Percentiles rank a stretch among this genome's conserved stretches.
These are phyloP conservation scores for Hirschioporus abietinus DNA, from an alignment of 768 basidiomycete species.

Conservation along the genomic window DNA sequence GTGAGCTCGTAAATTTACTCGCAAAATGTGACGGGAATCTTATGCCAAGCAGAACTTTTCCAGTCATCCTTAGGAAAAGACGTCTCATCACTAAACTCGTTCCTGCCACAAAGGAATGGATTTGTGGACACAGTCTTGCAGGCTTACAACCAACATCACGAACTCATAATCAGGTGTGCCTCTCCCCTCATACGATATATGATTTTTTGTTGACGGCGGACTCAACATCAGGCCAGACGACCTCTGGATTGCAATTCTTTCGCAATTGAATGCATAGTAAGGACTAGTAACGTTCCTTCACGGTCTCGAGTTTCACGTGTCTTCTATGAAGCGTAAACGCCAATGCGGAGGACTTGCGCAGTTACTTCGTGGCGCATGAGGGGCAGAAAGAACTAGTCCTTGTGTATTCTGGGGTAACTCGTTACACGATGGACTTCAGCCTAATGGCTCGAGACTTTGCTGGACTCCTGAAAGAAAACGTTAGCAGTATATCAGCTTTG, in stretches of 20 bases:
- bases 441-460: slow-evolving; percentile 17
- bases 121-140: slow-evolving; percentile 28
- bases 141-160: slow-evolving; percentile 31
- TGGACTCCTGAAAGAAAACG: slow-evolving; percentile 10
- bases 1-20: background rate
- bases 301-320: background rate
- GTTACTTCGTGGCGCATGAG: slow-evolving; percentile 30
- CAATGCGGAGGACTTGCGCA: slow-evolving; percentile 27
- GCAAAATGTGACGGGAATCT: background rate
- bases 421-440: slow-evolving; percentile 27
- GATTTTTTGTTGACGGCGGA: background rate
- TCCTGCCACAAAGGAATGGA: slow-evolving; percentile 21
- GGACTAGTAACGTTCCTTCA: background rate
- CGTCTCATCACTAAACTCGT: background rate
- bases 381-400: slow-evolving; percentile 28
- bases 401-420: slow-evolving; percentile 10
- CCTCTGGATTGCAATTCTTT: slow-evolving; percentile 40
- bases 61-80: slow-evolving; percentile 21
- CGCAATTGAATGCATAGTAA: slow-evolving; percentile 29
- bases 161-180: slow-evolving; percentile 31
- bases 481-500: background rate
- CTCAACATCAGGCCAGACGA: slow-evolving; percentile 34
- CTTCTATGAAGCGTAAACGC: slow-evolving; percentile 17
- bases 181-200: background rate
- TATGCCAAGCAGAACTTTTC: slow-evolving; percentile 16